Conservation (phyloP, 768 basidiomycete genomes). For the Paxillus ammoniavirescens region DNA sequence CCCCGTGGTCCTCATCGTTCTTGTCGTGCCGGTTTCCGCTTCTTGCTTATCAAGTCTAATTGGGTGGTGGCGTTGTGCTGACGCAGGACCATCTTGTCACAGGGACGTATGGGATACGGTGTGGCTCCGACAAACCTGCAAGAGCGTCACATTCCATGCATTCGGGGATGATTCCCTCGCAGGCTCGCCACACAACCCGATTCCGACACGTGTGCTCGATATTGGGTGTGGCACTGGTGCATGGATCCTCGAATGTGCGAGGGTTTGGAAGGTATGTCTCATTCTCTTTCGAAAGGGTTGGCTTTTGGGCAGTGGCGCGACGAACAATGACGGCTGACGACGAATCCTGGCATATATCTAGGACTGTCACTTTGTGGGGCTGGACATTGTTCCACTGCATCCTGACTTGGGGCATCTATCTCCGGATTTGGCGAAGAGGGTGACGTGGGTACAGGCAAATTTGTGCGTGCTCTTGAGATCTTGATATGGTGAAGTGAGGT, state of each 20-base stretch:
- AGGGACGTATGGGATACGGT: slow-evolving; percentile 72
- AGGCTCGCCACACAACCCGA: neutral
- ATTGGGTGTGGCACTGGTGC: slow-evolving; percentile 76
- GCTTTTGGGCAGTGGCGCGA: too few relatives aligned
- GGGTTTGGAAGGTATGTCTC: slow-evolving; percentile 53
- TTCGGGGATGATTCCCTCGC: slow-evolving; percentile 31
- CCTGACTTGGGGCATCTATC: slow-evolving; percentile 64
- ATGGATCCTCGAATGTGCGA: slow-evolving; percentile 68
- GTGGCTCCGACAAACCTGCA: slow-evolving; percentile 51
- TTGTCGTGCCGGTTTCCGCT: neutral
- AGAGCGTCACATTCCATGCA: slow-evolving; percentile 63
- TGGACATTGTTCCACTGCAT: slow-evolving; percentile 72
- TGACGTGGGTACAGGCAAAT: slow-evolving; percentile 73
- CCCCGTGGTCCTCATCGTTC: neutral
- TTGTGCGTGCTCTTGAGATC: slow-evolving; percentile 46
- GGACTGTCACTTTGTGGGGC: slow-evolving; percentile 62
- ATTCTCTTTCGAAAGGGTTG: neutral
- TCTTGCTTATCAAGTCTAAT: neutral
- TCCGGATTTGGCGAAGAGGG: slow-evolving; percentile 55
- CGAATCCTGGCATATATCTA: slow-evolving; percentile 19
- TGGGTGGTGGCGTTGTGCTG: too few relatives aligned
- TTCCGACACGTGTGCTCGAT: slow-evolving; percentile 45
- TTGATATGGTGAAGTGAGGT: too few relatives aligned
- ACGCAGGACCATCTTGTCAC: slow-evolving; percentile 1
- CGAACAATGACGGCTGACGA: too few relatives aligned